Evolutionary conservation across 2,329 filamentous ascomycete genomes (phyloP), one percentile per base, ranked within the genome.

Genomic region (Lachnellula cervina): DNA sequence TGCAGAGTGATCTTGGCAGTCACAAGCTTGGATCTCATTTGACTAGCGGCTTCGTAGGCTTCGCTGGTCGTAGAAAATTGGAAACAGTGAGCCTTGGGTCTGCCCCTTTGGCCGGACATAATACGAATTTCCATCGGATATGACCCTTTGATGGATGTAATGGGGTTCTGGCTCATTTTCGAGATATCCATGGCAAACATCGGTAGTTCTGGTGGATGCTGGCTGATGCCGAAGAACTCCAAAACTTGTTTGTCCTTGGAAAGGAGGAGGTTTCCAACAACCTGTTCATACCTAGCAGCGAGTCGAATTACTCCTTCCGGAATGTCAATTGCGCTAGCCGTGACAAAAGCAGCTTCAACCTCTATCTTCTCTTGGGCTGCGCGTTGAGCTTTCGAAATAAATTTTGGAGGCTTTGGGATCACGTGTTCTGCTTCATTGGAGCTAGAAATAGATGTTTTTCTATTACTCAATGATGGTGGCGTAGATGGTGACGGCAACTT

Each of bases 71-170:
- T 28, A 28, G 59, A 52, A 49, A 68, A 62, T 19, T 52, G 48
- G 44, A 71, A 71, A 17, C 57, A 49, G 60, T 69, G 57, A 19
- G 51, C 50, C 14, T 51, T 49, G n/a, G 60, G 44, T 1, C 35
- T 49, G 7, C 49, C 56, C 14, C 58, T 51, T 17, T 59, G 40
- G 16, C 53, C 58, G 5, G 50, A 48, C 32, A 60, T 63, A 19
- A 69, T 52, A 13, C 57, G 61, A 40, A 71, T 38, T 28, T 69
- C 64, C 65, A 69, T 68, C n/a, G 63, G 64, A 38, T 62, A 64
- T 6, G 67, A 69, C 4, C 66, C 66, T 38, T 52, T 51, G 16
- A 59, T 54, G 4, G 66, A 69, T 3, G 60, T 58, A 4, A 63
- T 65, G 14, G 67, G 66, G 23, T 66, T 62, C 8, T 63, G 54